A percentile compares a stretch with the other conserved stretches of the same genome.
Conservation (phyloP, 257 asterid genomes). For the Schizonepeta tenuifolia region DNA sequence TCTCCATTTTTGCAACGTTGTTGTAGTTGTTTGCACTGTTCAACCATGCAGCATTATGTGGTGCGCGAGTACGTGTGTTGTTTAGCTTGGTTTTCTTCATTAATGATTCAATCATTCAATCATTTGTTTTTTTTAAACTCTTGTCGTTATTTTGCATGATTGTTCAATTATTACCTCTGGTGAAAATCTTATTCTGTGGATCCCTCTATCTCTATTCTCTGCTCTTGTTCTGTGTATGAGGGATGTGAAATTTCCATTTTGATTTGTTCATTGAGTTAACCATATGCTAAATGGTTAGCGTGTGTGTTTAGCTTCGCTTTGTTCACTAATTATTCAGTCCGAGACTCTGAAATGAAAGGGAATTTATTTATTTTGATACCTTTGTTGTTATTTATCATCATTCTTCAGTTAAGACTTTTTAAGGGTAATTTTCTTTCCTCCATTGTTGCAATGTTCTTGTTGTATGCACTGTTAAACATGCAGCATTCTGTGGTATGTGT, state of each 20-base stretch:
- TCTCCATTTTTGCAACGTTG: neutral
- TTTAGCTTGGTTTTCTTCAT: neutral
- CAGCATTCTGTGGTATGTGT: neutral
- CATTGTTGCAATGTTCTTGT: neutral
- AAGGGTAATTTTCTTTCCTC: no score
- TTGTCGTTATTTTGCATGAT: neutral
- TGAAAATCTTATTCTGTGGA: neutral
- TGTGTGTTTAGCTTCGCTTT: neutral
- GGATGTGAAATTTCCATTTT: neutral
- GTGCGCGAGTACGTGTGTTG: neutral
- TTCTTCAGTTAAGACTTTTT: no score
- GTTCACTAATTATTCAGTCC: no score
- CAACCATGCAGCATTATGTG: neutral
- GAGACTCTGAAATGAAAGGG: no score
- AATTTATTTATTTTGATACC: no score
- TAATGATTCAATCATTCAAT: no score
- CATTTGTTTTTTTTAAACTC: no score
- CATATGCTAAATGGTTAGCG: slow-evolving; percentile 2
- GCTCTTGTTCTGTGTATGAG: neutral
- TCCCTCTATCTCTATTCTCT: neutral
- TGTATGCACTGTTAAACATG: neutral
- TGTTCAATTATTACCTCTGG: neutral
- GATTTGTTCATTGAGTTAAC: neutral
- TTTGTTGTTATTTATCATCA: no score
- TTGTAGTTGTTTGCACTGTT: neutral